Percentiles rank a stretch among this genome's conserved stretches.
Evolutionary conservation across 1,284 basidiomycete genomes (phyloP).

Genomic region (Phylloboletellus chloephorus): DNA sequence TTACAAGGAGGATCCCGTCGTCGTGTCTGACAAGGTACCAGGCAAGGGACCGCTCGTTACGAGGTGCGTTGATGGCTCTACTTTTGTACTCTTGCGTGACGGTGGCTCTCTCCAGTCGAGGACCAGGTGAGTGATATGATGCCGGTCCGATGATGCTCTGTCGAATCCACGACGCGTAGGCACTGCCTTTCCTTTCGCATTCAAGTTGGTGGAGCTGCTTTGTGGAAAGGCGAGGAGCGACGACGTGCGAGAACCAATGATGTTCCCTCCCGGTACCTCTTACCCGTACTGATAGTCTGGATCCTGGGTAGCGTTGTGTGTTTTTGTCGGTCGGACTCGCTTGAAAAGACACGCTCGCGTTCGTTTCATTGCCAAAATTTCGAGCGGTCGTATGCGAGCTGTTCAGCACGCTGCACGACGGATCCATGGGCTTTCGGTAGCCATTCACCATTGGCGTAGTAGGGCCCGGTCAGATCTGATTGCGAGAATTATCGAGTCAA

Average conservation of each 20-base stretch:
- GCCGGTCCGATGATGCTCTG: background rate
- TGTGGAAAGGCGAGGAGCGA: conserved; percentile 61
- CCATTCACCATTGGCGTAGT: conserved; percentile 7
- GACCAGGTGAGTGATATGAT: conserved; percentile 52
- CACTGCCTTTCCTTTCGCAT: conserved; percentile 72
- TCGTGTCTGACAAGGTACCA: conserved; percentile 44
- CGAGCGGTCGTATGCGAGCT: conserved; percentile 26
- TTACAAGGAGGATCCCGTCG: conserved; percentile 76
- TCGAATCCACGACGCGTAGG: conserved; percentile 36
- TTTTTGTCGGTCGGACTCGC: conserved; percentile 23
- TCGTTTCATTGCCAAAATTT: conserved; percentile 17
- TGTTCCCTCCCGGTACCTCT: conserved; percentile 61
- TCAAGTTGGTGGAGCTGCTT: conserved; percentile 66
- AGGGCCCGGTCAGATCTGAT: conserved; percentile 22
- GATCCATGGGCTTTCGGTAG: conserved; percentile 21
- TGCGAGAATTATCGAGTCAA: conserved; percentile 27
- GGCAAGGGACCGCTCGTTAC: conserved; percentile 62
- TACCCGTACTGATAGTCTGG: conserved; percentile 27
- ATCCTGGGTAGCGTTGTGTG: background rate
- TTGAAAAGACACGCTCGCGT: conserved; percentile 12
- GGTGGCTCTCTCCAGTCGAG: conserved; percentile 47
- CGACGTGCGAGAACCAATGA: conserved; percentile 69
- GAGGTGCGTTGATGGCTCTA: conserved; percentile 41
- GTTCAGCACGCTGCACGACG: conserved; percentile 24
- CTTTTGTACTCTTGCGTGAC: conserved; percentile 3